Evolutionary conservation across 345 rosid species (phyloP).

Genomic region (Viola odorata): DNA sequence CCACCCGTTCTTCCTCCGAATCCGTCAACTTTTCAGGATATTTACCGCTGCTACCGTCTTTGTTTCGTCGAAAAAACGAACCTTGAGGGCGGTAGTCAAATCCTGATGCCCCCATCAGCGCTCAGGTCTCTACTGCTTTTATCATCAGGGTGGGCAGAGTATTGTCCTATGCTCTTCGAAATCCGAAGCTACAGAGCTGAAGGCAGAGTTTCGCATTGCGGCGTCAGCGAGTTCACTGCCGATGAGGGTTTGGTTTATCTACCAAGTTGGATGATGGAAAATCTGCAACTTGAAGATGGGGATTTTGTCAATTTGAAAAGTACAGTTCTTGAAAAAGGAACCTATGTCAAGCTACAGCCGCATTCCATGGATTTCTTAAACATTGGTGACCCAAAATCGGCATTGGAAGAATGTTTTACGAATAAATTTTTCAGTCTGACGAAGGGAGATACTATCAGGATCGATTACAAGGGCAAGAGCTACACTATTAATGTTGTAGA

Average conservation of each 20-base stretch:
- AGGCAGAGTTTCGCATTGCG: slow-evolving; percentile 15
- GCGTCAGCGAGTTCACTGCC: slow-evolving; percentile 21
- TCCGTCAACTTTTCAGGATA: no score
- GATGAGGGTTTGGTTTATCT: slow-evolving; percentile 4
- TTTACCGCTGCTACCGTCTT: no score
- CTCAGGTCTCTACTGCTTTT: slow-evolving; percentile 1
- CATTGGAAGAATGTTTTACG: slow-evolving; percentile 13
- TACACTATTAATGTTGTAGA: slow-evolving; percentile 18
- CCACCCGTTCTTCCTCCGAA: no score
- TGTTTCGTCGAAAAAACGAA: no score
- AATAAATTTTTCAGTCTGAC: slow-evolving; percentile 24
- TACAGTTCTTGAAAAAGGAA: slow-evolving; percentile 4
- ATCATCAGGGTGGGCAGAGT: no score
- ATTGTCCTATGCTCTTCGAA: slow-evolving; percentile 18
- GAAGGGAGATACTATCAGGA: slow-evolving; percentile 20
- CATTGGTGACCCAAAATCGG: slow-evolving; percentile 18
- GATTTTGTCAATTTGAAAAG: slow-evolving; percentile 1
- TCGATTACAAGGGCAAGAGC: slow-evolving; percentile 8
- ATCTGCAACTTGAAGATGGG: slow-evolving; percentile 12
- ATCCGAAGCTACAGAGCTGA: background rate
- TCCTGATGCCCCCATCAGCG: slow-evolving; percentile 14
- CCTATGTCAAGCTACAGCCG: slow-evolving; percentile 22
- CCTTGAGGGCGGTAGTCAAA: slow-evolving; percentile 1
- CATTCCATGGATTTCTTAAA: slow-evolving; percentile 15
- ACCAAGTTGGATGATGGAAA: slow-evolving; percentile 27